Percentiles rank a stretch among this genome's conserved stretches.
These are phyloP conservation scores for Fusarium lyarnte DNA, from an alignment of 2,329 filamentous ascomycete species.

Conservation along the genomic window DNA sequence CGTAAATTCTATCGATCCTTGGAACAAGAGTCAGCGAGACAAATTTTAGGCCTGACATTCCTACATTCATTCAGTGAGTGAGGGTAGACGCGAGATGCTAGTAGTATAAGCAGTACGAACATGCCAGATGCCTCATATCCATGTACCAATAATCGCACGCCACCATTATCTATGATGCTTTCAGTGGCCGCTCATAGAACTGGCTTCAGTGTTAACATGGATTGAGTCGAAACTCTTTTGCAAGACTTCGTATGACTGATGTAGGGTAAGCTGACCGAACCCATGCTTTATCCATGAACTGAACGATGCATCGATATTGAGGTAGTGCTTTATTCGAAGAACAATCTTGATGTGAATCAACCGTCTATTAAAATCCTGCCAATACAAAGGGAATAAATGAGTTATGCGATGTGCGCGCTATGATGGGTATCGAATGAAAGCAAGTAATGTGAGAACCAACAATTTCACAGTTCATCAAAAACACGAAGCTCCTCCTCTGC, in stretches of 20 bases:
- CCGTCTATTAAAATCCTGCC: neutral
- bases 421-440: constrained; percentile 13
- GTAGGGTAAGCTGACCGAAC: neutral
- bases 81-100: too few species aligned
- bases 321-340: neutral
- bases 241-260: neutral
- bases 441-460: neutral
- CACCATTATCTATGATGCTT: neutral
- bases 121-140: too few species aligned
- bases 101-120: neutral
- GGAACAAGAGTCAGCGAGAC: too few species aligned
- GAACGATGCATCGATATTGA: neutral
- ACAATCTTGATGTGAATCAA: neutral
- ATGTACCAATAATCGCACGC: neutral
- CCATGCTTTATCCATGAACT: neutral
- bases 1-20: neutral
- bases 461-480: constrained; percentile 58
- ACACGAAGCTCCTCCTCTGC: constrained; percentile 52
- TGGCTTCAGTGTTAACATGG: neutral
- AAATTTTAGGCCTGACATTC: neutral
- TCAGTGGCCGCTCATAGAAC: neutral
- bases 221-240: neutral
- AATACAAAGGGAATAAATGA: neutral
- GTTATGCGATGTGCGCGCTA: constrained; percentile 4
- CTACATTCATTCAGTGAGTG: neutral